Evolutionary conservation across 2,329 filamentous ascomycete genomes (phyloP).

Genomic region (Alternaria dauci): DNA sequence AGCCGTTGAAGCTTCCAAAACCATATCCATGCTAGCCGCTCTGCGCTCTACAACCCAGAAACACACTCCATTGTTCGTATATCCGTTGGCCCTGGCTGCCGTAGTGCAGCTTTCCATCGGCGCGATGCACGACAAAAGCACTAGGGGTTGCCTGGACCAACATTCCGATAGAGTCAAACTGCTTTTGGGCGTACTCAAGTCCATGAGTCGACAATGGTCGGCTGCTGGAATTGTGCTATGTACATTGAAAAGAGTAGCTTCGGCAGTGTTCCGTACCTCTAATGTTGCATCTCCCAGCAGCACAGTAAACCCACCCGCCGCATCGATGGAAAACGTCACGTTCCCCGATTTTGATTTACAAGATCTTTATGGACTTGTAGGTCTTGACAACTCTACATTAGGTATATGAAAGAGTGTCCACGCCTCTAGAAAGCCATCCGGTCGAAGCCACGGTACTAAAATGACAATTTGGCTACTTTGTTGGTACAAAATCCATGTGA

Average conservation of each 20-base stretch:
- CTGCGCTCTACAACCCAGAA: constrained; percentile 68
- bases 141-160: constrained; percentile 23
- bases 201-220: constrained; percentile 23
- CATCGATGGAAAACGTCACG: constrained; percentile 2
- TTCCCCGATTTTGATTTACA: constrained; percentile 17
- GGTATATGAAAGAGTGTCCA: background rate
- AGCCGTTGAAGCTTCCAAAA: constrained; percentile 77
- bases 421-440: no score
- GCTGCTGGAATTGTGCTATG: constrained; percentile 19
- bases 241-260: constrained; percentile 23
- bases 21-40: constrained; percentile 75
- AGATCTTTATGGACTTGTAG: constrained; percentile 22
- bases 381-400: constrained; percentile 13
- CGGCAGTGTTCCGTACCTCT: constrained; percentile 16
- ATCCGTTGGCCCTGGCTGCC: constrained; percentile 28
- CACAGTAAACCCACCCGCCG: background rate
- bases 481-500: background rate
- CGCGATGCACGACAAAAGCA: constrained; percentile 47
- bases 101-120: constrained; percentile 67
- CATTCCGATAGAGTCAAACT: constrained; percentile 27
- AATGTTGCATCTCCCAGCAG: background rate
- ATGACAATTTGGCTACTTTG: background rate
- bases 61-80: constrained; percentile 61
- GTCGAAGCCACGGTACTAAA: no score
- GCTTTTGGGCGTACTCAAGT: constrained; percentile 25